phyloP scores from a whole-genome alignment of 2,329 filamentous ascomycete species.

The Ceratocystis lukuohia region DNA sequence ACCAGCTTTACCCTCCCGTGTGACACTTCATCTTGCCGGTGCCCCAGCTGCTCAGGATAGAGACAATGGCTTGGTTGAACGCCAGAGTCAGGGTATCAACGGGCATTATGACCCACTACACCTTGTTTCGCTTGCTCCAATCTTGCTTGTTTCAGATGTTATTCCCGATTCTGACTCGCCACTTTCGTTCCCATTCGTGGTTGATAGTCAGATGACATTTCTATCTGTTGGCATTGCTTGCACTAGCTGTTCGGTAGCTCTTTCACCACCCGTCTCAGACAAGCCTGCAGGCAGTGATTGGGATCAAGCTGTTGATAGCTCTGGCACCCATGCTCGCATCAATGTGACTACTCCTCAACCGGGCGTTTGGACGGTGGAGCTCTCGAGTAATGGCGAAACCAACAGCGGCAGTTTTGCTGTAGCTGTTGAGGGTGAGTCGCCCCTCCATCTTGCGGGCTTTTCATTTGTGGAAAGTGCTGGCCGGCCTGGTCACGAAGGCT shows the following conservation, averaged over 20 bases:
- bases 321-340: constrained; percentile 17
- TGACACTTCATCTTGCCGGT: neutral
- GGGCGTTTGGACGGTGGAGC: constrained; percentile 15
- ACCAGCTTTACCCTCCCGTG: neutral
- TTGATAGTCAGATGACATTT: constrained; percentile 18
- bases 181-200: constrained; percentile 11
- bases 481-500: constrained; percentile 19
- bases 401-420: constrained; percentile 15
- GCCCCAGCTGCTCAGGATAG: neutral
- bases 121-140: constrained; percentile 13
- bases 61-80: neutral
- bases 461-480: constrained; percentile 19
- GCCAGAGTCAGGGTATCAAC: neutral
- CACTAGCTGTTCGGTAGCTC: constrained; percentile 14
- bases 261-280: constrained; percentile 3
- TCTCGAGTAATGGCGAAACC: neutral
- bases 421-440: constrained; percentile 15
- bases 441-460: constrained; percentile 17
- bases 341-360: constrained; percentile 16
- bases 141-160: constrained; percentile 10
- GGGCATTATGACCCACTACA: constrained; percentile 14
- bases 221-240: constrained; percentile 17
- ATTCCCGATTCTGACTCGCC: neutral
- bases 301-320: constrained; percentile 16
- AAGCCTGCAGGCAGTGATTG: constrained; percentile 9